A percentile compares a stretch with the other conserved stretches of the same genome.
Conservation (phyloP, 352 stramenopile genomes). For the Pythium oligandrum region DNA sequence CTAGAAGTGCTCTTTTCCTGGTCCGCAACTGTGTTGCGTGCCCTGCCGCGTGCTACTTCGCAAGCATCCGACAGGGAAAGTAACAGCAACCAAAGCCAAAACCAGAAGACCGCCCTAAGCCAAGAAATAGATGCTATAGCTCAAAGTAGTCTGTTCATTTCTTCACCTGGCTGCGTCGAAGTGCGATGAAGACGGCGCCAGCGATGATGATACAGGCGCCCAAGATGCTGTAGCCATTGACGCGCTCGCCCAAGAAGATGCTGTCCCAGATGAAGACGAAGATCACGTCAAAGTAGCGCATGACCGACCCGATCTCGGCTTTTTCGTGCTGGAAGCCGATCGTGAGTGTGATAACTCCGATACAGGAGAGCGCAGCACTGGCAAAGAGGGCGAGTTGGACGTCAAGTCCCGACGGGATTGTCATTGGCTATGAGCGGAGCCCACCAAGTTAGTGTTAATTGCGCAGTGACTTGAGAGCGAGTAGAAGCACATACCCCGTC, state of each 20-base stretch:
- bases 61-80: too few species aligned
- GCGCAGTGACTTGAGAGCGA: too few species aligned
- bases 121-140: not conserved
- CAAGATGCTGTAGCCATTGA: conserved; percentile 56
- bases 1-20: too few species aligned
- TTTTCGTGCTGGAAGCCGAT: conserved; percentile 55
- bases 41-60: too few species aligned
- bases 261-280: conserved; percentile 59
- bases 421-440: conserved; percentile 7
- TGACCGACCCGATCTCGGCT: conserved; percentile 55
- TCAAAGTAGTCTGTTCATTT: conserved; percentile 11
- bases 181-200: conserved; percentile 44
- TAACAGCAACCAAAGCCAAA: too few species aligned
- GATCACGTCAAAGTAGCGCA: conserved; percentile 68
- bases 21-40: too few species aligned
- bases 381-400: conserved; percentile 39
- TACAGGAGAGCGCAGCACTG: conserved; percentile 38
- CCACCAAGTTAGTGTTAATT: too few species aligned
- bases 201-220: conserved; percentile 47
- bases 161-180: conserved; percentile 28
- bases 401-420: conserved; percentile 12
- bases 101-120: too few species aligned
- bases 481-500: too few species aligned
- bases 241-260: conserved; percentile 38
- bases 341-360: conserved; percentile 53